Conservation (phyloP, 148 eudicot species). For the Bassia scoparia region DNA sequence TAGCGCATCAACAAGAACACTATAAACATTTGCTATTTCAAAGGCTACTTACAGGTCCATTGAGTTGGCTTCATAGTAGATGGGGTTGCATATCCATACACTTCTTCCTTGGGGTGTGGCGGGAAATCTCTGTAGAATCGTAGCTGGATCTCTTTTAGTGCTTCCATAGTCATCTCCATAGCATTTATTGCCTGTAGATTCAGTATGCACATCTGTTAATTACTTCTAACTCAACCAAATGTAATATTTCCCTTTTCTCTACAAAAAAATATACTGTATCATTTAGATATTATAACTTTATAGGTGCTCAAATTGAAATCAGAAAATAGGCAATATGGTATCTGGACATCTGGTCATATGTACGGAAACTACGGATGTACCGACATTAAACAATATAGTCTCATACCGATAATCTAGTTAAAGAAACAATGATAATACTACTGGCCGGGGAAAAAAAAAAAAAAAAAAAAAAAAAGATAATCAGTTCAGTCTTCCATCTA, state of each 20-base stretch:
- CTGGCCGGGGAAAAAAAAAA: too few species aligned
- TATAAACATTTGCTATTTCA: not conserved
- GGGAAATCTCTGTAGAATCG: slow-evolving; percentile 88
- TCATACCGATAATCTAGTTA: not conserved
- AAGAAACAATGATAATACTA: not conserved
- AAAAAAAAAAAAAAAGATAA: not conserved
- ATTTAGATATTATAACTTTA: not conserved
- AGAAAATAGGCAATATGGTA: not conserved
- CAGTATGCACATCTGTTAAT: not conserved
- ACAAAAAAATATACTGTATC: not conserved
- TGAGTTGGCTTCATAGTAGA: slow-evolving; percentile 99
- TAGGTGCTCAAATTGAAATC: not conserved
- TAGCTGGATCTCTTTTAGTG: slow-evolving; percentile 72
- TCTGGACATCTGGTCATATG: too few species aligned
- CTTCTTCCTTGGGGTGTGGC: slow-evolving; percentile 70
- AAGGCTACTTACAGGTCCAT: slow-evolving; percentile 77
- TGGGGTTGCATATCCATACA: slow-evolving; percentile 89
- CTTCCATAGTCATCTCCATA: slow-evolving; percentile 93
- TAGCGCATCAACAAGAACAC: slow-evolving; percentile 9
- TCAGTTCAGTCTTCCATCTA: not conserved
- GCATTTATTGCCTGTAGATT: slow-evolving; percentile 76
- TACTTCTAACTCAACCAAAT: not conserved
- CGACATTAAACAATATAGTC: not conserved
- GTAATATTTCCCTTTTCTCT: not conserved
- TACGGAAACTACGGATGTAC: too few species aligned